Evolutionary conservation across 768 basidiomycete species (phyloP), one percentile per base, ranked within the genome.

Genomic region (Dictyophora rubrovolvata): DNA sequence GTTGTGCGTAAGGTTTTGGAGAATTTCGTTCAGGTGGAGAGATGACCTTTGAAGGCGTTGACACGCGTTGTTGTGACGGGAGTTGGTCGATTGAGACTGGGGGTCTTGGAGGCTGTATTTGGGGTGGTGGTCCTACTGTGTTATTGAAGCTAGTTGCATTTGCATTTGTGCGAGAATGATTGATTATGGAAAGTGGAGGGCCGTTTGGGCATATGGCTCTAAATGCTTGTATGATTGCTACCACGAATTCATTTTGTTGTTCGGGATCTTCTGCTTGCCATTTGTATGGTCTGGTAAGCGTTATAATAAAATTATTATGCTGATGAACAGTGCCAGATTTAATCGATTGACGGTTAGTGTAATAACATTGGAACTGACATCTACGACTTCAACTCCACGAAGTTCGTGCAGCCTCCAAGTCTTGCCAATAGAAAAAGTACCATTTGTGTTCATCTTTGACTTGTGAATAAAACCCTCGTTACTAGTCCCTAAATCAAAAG

Each of bases 381-480:
- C 79, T 36, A 80, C 60, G 51, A 95, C 86, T 63, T 94, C 86
- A 49, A 99, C 69, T 42, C 74, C 83, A 62, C 88, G 81, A 65
- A 98, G 77, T 70, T 97, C 94, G 47, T 82, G 70, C 53, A 98
- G 72, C 61, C 75, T 79, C 96, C 96, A 99, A 1, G 95, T 92
- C 75, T 99, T 99, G 6, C 96, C 96, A 52, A 98, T 91, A 8
- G 93, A 96, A 72, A 95, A 98, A 0, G 91, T 81, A 35, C 89
- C 87, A 68, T 97, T 98, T 48, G 86, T 85, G 69, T 99, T 98
- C 63, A 91, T 75, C 73, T 98, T 98, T 1, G 94, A 93, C 73
- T 99, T 99, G 80, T 99, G 94, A 18, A 99, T 81, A 69, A 85
- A 83, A 1, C 85, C 85, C 51, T 75, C 72, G 22, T 84, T 82